Conservation (phyloP, 768 basidiomycete species). For the Gautieria morchelliformis region DNA sequence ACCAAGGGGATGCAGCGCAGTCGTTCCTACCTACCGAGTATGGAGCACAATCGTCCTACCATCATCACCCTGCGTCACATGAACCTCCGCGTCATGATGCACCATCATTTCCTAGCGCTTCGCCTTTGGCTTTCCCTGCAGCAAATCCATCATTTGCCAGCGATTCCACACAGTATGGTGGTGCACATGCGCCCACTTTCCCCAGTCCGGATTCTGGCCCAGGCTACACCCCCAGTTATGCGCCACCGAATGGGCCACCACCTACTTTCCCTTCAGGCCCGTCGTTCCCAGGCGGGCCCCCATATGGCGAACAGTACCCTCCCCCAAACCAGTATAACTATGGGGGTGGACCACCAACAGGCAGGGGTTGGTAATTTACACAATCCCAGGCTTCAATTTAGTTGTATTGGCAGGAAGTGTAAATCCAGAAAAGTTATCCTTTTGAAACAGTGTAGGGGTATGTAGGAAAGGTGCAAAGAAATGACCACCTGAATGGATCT, state of each 20-base stretch:
- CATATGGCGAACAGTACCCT: conserved; percentile 18
- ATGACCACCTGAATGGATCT: not conserved
- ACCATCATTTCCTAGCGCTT: conserved; percentile 11
- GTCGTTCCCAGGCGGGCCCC: conserved; percentile 16
- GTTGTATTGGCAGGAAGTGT: not conserved
- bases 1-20: not conserved
- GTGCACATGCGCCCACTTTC: not conserved
- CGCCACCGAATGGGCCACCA: conserved; percentile 13
- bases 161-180: not conserved
- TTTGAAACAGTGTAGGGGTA: conserved; percentile 4
- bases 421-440: conserved; percentile 4
- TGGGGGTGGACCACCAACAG: not conserved
- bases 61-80: not conserved
- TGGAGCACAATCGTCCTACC: not conserved
- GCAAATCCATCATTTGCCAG: not conserved
- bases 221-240: conserved; percentile 29
- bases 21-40: not conserved
- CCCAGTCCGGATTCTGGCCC: conserved; percentile 8
- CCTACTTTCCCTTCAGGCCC: conserved; percentile 8
- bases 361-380: not conserved
- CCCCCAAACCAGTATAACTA: conserved; percentile 1
- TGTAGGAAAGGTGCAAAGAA: not conserved
- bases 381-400: not conserved
- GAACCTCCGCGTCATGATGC: conserved; percentile 2
- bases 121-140: conserved; percentile 11